Evolutionary conservation across 371 early-diverging fungal species (phyloP), one percentile per base, ranked within the genome.

Genomic region (Apophysomyces variabilis): DNA sequence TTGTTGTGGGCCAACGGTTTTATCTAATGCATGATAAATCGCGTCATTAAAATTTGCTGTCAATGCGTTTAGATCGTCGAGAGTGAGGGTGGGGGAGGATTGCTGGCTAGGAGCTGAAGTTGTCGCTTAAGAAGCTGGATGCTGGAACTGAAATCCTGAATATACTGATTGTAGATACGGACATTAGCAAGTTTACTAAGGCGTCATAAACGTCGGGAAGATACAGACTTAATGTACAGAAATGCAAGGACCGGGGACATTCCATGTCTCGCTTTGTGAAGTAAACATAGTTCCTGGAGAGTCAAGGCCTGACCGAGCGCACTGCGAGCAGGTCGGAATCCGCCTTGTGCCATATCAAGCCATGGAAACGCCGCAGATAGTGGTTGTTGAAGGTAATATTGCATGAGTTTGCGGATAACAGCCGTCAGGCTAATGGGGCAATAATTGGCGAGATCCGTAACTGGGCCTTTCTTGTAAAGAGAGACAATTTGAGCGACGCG

Each of bases 311-410:
- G 77, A 16, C 72, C 77, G 0, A 77, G 54, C 11, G 74, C 62
- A 63, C 76, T 59, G 5, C 74, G 67, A 1, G 54, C 43, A 12
- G 60, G 37, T 7, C 70, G 71, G 35, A 80, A 80, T 4, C 75
- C 77, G 38, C 77, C 77, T 65, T 80, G 75, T 1, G 62, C 74
- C 0, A 68, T 13, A 37, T 80, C 58, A 5, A 70, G 21, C 1
- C 56, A 16, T 0, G 65, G 66, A 35, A 8, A 8, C 37, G 4
- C 1, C 2, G 38, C 36, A 66, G 66, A 0, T 21, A 5, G 14
- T 44, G 36, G 7, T 57, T 14, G 1, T 26, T 26, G 32, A 26
- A 68, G 58, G 39, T 64, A 65, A n/a, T 38, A 38, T 70, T 70
- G 67, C 39, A 65, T 4, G 1, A 69, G 6, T 50, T 75, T 71